Conservation (phyloP, 441 rosid species). For the Brassica hybrid region DNA sequence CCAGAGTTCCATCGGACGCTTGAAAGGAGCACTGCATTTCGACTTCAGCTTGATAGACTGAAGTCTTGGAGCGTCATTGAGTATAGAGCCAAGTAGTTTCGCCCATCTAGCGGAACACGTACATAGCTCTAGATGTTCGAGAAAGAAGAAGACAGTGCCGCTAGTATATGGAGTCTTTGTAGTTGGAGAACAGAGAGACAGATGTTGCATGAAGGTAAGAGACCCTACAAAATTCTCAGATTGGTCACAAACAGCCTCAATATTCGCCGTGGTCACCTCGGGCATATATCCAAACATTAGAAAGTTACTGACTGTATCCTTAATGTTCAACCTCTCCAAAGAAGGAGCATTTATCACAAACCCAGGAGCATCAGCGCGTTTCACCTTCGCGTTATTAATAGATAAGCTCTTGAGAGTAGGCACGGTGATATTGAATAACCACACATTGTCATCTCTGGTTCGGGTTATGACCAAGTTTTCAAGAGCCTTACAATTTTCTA, state of each 20-base stretch:
- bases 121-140: background rate
- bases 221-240: background rate
- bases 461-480: background rate
- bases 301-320: background rate
- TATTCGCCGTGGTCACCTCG: background rate
- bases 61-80: background rate
- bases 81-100: background rate
- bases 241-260: background rate
- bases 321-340: background rate
- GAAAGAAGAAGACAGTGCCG: background rate
- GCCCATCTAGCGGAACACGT: background rate
- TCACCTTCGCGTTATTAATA: background rate
- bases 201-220: background rate
- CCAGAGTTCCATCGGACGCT: background rate
- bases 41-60: background rate
- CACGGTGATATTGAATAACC: background rate
- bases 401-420: background rate
- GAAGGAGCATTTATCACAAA: background rate
- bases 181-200: background rate
- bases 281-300: background rate
- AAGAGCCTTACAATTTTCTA: background rate
- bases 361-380: background rate
- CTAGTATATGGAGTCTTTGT: background rate
- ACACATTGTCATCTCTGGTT: background rate
- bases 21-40: background rate